These are phyloP conservation scores for Trichoderma atrobrunneum DNA, from an alignment of 2,329 filamentous ascomycete species.

Conservation along the genomic window DNA sequence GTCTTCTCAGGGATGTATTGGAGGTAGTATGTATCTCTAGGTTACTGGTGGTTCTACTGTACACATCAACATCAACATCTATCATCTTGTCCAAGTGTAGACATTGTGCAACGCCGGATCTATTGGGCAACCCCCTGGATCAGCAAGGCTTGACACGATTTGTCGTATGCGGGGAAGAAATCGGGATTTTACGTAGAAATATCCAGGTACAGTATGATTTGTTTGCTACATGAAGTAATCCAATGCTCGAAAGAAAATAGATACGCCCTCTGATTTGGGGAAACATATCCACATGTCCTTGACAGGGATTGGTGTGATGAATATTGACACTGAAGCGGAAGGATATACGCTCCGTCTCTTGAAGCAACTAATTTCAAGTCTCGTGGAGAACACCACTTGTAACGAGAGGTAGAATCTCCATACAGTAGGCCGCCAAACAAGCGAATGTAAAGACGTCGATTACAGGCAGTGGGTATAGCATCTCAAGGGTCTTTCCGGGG, in stretches of 20 bases:
- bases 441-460: background rate
- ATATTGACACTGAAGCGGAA: background rate
- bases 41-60: background rate
- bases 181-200: background rate
- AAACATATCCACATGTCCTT: background rate
- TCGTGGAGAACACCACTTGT: background rate
- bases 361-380: background rate
- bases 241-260: background rate
- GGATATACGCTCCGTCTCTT: background rate
- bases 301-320: background rate
- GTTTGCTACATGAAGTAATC: background rate
- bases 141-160: background rate
- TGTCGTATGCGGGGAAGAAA: background rate
- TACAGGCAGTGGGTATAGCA: background rate
- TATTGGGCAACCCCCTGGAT: background rate
- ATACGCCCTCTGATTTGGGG: background rate
- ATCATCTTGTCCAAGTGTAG: background rate
- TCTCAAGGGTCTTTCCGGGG: constrained; percentile 9
- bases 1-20: background rate
- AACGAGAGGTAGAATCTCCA: background rate
- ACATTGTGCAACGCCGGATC: background rate
- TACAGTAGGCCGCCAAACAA: background rate
- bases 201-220: background rate
- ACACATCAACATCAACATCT: background rate
- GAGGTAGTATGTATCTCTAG: background rate